These are phyloP conservation scores for Aspergillus kassunensis DNA, from an alignment of 495 filamentous ascomycete genomes.

Conservation along the genomic window DNA sequence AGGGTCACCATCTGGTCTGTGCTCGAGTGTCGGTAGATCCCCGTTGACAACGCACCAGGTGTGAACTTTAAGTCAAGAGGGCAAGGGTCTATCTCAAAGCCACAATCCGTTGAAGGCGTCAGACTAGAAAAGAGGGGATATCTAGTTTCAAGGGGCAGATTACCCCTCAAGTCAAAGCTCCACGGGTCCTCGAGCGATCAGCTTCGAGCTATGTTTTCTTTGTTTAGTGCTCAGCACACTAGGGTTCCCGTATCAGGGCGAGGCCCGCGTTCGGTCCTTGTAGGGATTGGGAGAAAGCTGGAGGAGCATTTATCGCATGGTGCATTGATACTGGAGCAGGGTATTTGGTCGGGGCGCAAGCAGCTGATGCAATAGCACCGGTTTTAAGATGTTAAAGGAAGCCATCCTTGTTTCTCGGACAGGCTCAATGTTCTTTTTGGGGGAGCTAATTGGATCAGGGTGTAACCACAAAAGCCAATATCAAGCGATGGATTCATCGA, in stretches of 20 bases:
- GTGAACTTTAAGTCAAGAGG: neutral
- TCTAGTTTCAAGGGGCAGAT: conserved; percentile 10
- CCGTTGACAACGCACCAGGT: conserved; percentile 1
- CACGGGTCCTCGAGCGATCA: neutral
- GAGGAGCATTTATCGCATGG: no score
- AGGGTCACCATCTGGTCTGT: neutral
- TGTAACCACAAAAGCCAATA: neutral
- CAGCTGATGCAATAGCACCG: conserved; percentile 9
- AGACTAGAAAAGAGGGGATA: neutral
- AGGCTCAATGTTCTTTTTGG: neutral
- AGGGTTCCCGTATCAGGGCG: neutral
- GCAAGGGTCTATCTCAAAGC: neutral
- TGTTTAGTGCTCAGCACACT: neutral
- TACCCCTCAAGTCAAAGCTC: neutral
- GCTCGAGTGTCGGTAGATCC: conserved; percentile 4
- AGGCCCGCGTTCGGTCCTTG: no score
- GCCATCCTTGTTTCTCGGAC: neutral
- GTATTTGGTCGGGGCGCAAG: neutral
- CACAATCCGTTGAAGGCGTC: neutral
- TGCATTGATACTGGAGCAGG: no score
- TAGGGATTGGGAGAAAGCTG: no score
- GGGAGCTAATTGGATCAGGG: neutral
- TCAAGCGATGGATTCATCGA: neutral
- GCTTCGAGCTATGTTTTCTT: neutral
- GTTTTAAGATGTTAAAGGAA: conserved; percentile 11